phyloP scores from a whole-genome alignment of 2,329 filamentous ascomycete species.

The Penicillium oxalicum region DNA sequence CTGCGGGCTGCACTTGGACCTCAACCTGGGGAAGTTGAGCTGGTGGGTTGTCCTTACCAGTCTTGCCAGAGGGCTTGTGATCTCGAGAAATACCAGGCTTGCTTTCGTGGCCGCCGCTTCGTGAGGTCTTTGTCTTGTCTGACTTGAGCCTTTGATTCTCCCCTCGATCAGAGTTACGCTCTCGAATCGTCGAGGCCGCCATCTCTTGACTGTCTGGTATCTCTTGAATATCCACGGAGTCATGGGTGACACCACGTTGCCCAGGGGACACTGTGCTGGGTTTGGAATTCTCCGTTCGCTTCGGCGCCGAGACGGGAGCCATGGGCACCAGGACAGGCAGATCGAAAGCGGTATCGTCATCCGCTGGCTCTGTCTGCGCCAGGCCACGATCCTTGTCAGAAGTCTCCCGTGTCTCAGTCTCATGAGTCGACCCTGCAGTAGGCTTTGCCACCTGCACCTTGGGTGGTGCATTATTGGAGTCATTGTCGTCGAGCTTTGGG shows the following conservation, averaged over 20 bases:
- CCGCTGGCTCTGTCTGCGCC: background rate
- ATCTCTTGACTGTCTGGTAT: conserved; percentile 29
- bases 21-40: conserved; percentile 6
- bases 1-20: conserved; percentile 18
- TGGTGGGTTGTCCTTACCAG: background rate
- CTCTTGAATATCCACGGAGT: conserved; percentile 17
- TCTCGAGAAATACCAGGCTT: too few species aligned
- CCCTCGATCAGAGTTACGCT: background rate
- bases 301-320: background rate
- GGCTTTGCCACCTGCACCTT: background rate
- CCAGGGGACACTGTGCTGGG: background rate
- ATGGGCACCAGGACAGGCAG: conserved; percentile 8
- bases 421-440: background rate
- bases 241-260: background rate
- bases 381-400: background rate
- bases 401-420: background rate
- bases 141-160: background rate
- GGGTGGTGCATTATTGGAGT: background rate
- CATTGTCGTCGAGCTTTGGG: background rate
- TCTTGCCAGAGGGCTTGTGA: too few species aligned
- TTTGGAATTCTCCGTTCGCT: background rate
- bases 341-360: conserved; percentile 2
- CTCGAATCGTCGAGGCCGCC: background rate
- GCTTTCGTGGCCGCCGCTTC: background rate
- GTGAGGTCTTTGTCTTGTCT: background rate